phyloP scores from a whole-genome alignment of 2,329 filamentous ascomycete genomes.

The Colletotrichum falcatum region DNA sequence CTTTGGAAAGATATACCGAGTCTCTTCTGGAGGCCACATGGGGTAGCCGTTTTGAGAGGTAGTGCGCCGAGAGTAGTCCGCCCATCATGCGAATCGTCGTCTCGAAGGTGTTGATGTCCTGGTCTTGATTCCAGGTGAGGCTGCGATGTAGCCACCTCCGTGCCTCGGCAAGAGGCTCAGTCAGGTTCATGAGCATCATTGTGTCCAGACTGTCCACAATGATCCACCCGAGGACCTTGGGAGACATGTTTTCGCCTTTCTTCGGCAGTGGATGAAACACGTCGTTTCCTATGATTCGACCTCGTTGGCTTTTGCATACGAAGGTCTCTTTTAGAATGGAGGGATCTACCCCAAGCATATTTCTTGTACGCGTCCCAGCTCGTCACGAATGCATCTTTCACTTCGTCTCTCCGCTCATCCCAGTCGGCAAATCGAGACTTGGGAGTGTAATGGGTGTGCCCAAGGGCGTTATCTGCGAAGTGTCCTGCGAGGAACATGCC shows the following conservation, averaged over 20 bases:
- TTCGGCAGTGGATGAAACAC: slow-evolving; percentile 76
- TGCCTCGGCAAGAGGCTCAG: slow-evolving; percentile 73
- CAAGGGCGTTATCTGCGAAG: not conserved
- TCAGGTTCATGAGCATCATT: slow-evolving; percentile 83
- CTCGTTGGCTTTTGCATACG: not conserved
- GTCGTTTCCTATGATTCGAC: slow-evolving; percentile 63
- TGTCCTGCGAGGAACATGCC: not conserved
- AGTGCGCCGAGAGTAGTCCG: slow-evolving; percentile 78
- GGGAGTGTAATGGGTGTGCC: not conserved
- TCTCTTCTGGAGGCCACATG: slow-evolving; percentile 70
- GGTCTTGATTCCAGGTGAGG: slow-evolving; percentile 75
- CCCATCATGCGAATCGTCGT: slow-evolving; percentile 84
- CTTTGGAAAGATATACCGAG: slow-evolving; percentile 92
- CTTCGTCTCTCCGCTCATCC: slow-evolving; percentile 79
- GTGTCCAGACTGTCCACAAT: slow-evolving; percentile 83
- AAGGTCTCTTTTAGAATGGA: not conserved
- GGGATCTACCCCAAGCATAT: slow-evolving; percentile 88
- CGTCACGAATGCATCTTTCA: slow-evolving; percentile 87
- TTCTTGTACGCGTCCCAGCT: slow-evolving; percentile 94
- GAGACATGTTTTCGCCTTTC: slow-evolving; percentile 73
- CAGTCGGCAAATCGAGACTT: slow-evolving; percentile 69
- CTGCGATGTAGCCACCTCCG: slow-evolving; percentile 77
- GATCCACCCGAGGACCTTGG: slow-evolving; percentile 81
- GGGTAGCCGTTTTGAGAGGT: slow-evolving; percentile 75
- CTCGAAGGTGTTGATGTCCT: slow-evolving; percentile 82